These are phyloP conservation scores for Malus hybrid DNA, from an alignment of 331 rosid species.

Conservation along the genomic window DNA sequence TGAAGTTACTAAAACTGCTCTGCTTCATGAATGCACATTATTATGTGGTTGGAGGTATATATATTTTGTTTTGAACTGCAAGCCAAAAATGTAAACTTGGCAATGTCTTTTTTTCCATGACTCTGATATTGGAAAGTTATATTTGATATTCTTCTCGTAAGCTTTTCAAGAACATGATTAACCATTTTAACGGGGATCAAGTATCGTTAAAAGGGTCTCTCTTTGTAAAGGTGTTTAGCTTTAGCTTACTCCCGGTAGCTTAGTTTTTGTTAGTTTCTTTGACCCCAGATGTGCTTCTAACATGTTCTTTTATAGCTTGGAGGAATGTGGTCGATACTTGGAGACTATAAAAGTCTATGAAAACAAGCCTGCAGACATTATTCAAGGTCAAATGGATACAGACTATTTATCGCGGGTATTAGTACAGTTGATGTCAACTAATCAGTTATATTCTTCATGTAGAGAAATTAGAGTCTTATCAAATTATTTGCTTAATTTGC, in stretches of 20 bases:
- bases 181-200: not conserved
- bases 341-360: conserved; percentile 93
- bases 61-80: conserved; percentile 12
- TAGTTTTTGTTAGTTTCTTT: not conserved
- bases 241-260: not conserved
- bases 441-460: not conserved
- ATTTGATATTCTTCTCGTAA: not conserved
- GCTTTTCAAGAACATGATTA: not conserved
- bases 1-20: conserved; percentile 95
- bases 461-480: not conserved
- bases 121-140: no score
- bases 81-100: not conserved
- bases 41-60: conserved; percentile 88
- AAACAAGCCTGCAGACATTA: conserved; percentile 94
- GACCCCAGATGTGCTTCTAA: not conserved
- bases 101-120: not conserved
- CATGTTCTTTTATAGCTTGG: conserved; percentile 48
- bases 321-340: conserved; percentile 98
- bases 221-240: not conserved
- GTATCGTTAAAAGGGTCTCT: not conserved
- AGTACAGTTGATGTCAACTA: not conserved
- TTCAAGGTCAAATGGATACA: conserved; percentile 97
- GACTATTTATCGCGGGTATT: conserved; percentile 91
- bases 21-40: conserved; percentile 91
- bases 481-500: conserved; percentile 6